Evolutionary conservation across 805 yeast genomes (phyloP).

Genomic region (Nakazawaea wickerhamii): DNA sequence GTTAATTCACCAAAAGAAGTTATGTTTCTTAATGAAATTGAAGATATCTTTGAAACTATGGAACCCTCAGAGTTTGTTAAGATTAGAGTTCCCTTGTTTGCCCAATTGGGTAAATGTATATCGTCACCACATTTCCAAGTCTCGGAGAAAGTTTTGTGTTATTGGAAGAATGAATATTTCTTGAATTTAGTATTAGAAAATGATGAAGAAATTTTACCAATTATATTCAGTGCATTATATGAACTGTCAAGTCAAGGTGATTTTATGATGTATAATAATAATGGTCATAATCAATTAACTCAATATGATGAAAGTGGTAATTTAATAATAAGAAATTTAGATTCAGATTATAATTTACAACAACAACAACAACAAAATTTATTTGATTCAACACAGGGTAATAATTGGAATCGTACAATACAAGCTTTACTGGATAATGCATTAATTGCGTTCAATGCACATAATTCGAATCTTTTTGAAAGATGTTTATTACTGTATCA

Average conservation of each 20-base stretch:
- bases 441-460: constrained; percentile 84
- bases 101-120: constrained; percentile 90
- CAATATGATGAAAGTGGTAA: constrained; percentile 13
- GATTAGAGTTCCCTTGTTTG: constrained; percentile 89
- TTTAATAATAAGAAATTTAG: constrained; percentile 8
- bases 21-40: constrained; percentile 92
- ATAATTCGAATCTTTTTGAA: constrained; percentile 85
- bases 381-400: constrained; percentile 29
- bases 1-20: constrained; percentile 92
- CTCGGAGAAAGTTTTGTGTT: constrained; percentile 88
- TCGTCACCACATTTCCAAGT: constrained; percentile 96
- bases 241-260: constrained; percentile 55
- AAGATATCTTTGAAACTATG: constrained; percentile 93
- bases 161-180: constrained; percentile 93
- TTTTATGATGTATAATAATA: constrained; percentile 25
- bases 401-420: constrained; percentile 91
- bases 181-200: constrained; percentile 85
- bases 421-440: constrained; percentile 90
- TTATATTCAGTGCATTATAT: constrained; percentile 83
- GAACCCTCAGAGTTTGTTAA: constrained; percentile 89
- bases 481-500: constrained; percentile 87
- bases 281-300: constrained; percentile 15
- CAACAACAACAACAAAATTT: constrained; percentile 32
- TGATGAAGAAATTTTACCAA: constrained; percentile 88
- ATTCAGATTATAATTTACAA: background rate